Evolutionary conservation across 2,329 filamentous ascomycete genomes (phyloP).

Genomic region (Mycogone perniciosa): DNA sequence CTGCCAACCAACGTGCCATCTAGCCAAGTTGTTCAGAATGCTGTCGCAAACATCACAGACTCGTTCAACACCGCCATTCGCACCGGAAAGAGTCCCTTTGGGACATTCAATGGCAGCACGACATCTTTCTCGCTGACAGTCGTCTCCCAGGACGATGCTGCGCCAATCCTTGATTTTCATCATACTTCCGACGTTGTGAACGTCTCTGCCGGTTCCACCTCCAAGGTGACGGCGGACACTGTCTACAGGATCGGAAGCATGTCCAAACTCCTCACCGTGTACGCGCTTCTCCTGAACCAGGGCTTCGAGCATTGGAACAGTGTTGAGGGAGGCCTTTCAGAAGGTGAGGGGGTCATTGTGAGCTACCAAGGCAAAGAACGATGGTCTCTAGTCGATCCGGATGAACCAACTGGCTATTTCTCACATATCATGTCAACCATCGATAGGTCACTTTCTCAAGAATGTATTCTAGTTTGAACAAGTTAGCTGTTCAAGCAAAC

Average conservation of each 20-base stretch:
- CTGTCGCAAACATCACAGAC: neutral
- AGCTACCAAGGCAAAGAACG: no score
- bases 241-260: slow-evolving; percentile 24
- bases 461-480: no score
- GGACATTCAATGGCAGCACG: slow-evolving; percentile 6
- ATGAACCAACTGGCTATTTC: no score
- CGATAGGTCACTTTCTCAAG: no score
- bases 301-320: slow-evolving; percentile 18
- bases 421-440: no score
- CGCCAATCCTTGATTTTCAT: slow-evolving; percentile 11
- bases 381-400: no score
- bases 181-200: slow-evolving; percentile 12
- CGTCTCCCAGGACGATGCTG: slow-evolving; percentile 5
- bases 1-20: neutral
- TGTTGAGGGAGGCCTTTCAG: slow-evolving; percentile 5
- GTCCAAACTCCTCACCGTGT: slow-evolving; percentile 24
- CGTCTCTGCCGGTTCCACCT: slow-evolving; percentile 12
- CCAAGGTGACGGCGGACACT: slow-evolving; percentile 13
- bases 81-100: slow-evolving; percentile 5
- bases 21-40: neutral
- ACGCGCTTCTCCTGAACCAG: slow-evolving; percentile 18
- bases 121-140: slow-evolving; percentile 13
- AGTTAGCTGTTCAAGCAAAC: no score
- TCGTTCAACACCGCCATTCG: slow-evolving; percentile 3
- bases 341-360: neutral